These are phyloP conservation scores for Sporothrix sp. DNA, from an alignment of 2,329 filamentous ascomycete genomes.

Conservation along the genomic window DNA sequence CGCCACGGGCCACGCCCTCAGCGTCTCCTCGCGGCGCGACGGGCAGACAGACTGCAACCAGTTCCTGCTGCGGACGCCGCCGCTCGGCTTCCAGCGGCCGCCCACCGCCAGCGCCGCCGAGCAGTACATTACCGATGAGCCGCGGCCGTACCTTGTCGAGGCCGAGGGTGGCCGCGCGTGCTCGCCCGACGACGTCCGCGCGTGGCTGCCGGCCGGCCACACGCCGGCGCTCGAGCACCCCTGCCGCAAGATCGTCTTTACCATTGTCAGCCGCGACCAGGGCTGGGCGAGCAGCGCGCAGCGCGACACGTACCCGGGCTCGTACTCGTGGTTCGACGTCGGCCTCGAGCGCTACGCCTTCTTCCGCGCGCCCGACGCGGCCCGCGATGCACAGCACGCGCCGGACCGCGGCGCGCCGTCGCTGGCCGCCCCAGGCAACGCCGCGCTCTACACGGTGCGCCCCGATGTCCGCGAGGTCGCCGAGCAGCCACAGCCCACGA, in stretches of 20 bases:
- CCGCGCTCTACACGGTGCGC: background rate
- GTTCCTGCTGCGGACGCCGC: slow-evolving; percentile 34
- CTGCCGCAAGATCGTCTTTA: slow-evolving; percentile 53
- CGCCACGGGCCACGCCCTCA: background rate
- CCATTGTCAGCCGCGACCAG: slow-evolving; percentile 47
- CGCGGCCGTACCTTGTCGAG: background rate
- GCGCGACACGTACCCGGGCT: slow-evolving; percentile 34
- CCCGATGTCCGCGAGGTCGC: background rate
- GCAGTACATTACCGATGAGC: too few relatives aligned
- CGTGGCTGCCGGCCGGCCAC: slow-evolving; percentile 18
- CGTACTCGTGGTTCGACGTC: slow-evolving; percentile 55
- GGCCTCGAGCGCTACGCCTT: slow-evolving; percentile 47
- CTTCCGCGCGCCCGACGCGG: too few relatives aligned
- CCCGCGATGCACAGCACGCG: too few relatives aligned
- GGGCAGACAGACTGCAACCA: slow-evolving; percentile 27
- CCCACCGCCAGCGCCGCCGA: slow-evolving; percentile 8
- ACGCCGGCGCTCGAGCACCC: slow-evolving; percentile 36
- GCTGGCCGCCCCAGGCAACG: background rate
- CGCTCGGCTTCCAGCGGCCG: slow-evolving; percentile 30
- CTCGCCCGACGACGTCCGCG: background rate
- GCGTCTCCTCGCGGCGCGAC: background rate
- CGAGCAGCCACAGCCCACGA: background rate
- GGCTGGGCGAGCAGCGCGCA: slow-evolving; percentile 37
- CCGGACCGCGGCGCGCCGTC: background rate
- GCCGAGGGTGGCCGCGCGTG: background rate